Percentiles rank a stretch among this genome's conserved stretches.
Conservation (phyloP, 2,329 filamentous ascomycete genomes). For the Cercospora citrullina region DNA sequence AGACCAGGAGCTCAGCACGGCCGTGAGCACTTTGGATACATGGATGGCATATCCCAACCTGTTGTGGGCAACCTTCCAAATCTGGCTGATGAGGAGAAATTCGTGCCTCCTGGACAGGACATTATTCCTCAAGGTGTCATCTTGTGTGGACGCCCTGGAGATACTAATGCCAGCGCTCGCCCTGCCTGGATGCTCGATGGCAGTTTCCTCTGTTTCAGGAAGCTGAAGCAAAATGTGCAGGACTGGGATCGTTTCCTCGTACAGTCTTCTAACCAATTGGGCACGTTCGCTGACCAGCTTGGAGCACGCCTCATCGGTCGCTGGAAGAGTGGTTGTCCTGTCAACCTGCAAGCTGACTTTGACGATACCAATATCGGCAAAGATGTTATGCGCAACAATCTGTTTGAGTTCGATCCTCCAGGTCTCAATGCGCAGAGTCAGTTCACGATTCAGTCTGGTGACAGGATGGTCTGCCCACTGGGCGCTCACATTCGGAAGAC, state of each 20-base stretch:
- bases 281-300: conserved; percentile 41
- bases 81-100: conserved; percentile 22
- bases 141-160: conserved; percentile 43
- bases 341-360: conserved; percentile 26
- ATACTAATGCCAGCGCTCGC: conserved; percentile 26
- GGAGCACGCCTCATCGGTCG: conserved; percentile 48
- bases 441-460: conserved; percentile 41
- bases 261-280: conserved; percentile 35
- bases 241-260: conserved; percentile 48
- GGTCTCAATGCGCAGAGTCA: conserved; percentile 35
- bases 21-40: conserved; percentile 49
- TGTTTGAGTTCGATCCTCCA: conserved; percentile 43
- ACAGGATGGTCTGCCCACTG: conserved; percentile 46
- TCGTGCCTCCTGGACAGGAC: conserved; percentile 37
- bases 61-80: conserved; percentile 39
- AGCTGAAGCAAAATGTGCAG: conserved; percentile 48
- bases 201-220: conserved; percentile 49
- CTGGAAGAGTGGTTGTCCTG: conserved; percentile 42
- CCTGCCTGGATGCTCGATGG: conserved; percentile 48
- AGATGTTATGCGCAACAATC: conserved; percentile 36
- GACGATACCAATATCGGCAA: conserved; percentile 38
- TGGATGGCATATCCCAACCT: conserved; percentile 48
- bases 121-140: conserved; percentile 41
- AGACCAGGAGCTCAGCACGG: conserved; percentile 41
- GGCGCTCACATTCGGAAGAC: conserved; percentile 52